Conservation (phyloP, 305 asterid genomes). For the Solanum hybrid region DNA sequence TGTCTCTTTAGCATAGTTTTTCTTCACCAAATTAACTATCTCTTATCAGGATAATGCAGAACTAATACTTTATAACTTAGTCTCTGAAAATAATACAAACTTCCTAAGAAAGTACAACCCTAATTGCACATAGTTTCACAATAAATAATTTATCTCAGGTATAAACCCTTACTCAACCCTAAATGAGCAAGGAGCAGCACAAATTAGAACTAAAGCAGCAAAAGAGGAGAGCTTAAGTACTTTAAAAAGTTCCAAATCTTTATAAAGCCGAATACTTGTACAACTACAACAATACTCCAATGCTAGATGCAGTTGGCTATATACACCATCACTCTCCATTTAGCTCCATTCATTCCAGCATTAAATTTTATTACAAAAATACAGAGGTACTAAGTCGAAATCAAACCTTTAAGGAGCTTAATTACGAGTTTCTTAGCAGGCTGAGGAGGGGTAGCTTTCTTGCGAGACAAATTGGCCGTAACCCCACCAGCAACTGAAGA, state of each 20-base stretch:
- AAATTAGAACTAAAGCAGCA: neutral
- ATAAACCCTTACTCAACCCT: slow-evolving; percentile 4
- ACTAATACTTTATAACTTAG: neutral
- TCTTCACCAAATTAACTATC: neutral
- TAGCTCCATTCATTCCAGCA: neutral
- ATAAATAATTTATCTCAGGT: neutral
- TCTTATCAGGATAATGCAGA: neutral
- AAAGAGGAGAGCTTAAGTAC: neutral
- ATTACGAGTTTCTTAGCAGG: slow-evolving; percentile 50
- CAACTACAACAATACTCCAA: neutral
- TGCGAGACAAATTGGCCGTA: slow-evolving; percentile 54
- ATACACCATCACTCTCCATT: neutral
- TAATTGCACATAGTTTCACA: neutral
- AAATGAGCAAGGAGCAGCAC: neutral
- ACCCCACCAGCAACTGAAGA: slow-evolving; percentile 36
- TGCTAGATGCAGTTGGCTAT: neutral
- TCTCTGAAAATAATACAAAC: neutral
- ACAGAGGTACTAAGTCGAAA: neutral
- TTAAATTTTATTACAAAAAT: neutral
- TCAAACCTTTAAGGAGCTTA: slow-evolving; percentile 53
- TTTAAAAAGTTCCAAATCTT: neutral
- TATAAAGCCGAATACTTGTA: neutral
- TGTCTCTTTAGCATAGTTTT: neutral
- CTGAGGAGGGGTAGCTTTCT: slow-evolving; percentile 28
- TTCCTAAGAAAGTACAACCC: neutral